Evolutionary conservation across 495 filamentous ascomycete species (phyloP), one percentile per base, ranked within the genome.

Genomic region (Glonium stellatum): DNA sequence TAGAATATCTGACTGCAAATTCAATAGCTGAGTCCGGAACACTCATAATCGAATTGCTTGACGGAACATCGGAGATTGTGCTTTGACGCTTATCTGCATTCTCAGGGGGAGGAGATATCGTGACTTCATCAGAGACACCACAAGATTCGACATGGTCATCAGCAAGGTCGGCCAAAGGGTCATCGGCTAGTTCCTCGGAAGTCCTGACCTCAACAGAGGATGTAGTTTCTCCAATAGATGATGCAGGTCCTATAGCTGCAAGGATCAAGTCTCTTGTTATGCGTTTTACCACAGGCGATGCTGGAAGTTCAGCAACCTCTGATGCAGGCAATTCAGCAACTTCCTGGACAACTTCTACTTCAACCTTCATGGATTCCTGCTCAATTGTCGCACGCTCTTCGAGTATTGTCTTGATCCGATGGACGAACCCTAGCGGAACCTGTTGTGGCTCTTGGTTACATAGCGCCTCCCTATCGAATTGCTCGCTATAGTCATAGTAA

Each of bases 241-340:
- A 61, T 42, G 57, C 54, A 3, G 60, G 47, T 0, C 59, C 67
- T 19, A 73, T 47, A 23, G 62, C 68, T 19, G 69, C 68, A 23
- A 68, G 64, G 9, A 75, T 58, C 55, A 73, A 25, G 21, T 72
- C 70, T 51, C 71, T 47, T 12, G 71, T 73, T 15, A 75, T 62
- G 5, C 71, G 63, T 25, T 63, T 60, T 8, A 63, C 60, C 12
- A 67, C 59, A 12, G 67, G 70, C 41, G 63, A 61, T 8, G 54
- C 60, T 39, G 62, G 54, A 46, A 68, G 66, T 52, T 70, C 66
- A 21, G 59, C 59, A 2, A 67, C 35, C 2, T 66, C 70, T 19
- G 63, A 65, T 19, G 55, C 62, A 6, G 69, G 68, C 25, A 67
- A 60, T 57, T 69, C 72, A 21, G 58, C 68, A 54, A 67, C 60